Evolutionary conservation across 305 asterid species (phyloP), one percentile per base, ranked within the genome.

Genomic region (Ruellia speciosa): DNA sequence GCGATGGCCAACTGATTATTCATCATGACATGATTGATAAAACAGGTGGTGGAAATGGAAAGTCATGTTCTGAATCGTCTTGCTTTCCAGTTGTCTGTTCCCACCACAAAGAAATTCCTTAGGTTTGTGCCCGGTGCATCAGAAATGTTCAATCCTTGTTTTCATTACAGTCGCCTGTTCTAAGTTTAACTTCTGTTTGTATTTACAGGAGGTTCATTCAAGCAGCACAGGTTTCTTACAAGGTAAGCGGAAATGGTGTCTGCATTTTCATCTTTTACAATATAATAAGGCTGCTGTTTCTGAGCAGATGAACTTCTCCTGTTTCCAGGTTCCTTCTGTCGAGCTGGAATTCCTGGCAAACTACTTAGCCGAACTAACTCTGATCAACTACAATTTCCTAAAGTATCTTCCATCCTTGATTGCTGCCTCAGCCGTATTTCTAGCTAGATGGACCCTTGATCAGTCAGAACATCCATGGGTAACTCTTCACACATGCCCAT

Each of bases 401-500:
- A 79, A 83, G 83, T 81, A 75, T 68, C 93, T 93, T 48, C 99
- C 99, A n/a, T 93, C 99, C 45, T 72, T 80, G 46, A 65, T 79
- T 58, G 99, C 99, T 49, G 99, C 99, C 41, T 87, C 97, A 14
- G 97, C 90, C 55, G 84, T 93, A 50, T 87, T 89, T 71, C 76
- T 93, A 62, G 99, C 99, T 60, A 74, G 86, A 79, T 93, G 99
- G 99, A 89, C 92, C 33, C 84, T 93, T 43, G 94, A 93, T 71
- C 97, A 89, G 74, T 81, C 95, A 37, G 82, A 75, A 47, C 81
- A 87, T 77, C 99, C 99, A 69, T 93, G 99, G 99, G 99, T 93
- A 43, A 9, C 87, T 63, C 71, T 52, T 64, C 75, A 75, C 40
- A n/a, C 14, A 10, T 66, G 59, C 59, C 18, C 18, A 41, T 43